Evolutionary conservation across 306 rosid species (phyloP), one percentile per base, ranked within the genome.

Genomic region (Delonix regia): DNA sequence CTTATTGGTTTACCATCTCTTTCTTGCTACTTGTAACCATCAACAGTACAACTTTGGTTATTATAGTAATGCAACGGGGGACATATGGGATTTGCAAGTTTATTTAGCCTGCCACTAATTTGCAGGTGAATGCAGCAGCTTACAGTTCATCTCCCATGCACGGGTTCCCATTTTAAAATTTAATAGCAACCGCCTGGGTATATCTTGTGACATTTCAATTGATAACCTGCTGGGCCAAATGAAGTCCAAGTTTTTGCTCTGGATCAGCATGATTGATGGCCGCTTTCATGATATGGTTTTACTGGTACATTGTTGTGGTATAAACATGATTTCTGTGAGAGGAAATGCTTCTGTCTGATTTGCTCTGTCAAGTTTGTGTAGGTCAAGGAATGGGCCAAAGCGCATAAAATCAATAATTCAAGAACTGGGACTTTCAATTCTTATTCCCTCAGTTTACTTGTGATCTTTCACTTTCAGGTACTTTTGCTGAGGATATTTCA

Each of bases 371-470:
- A 75, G 74, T 78, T 78, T 90, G 71, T 86, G 90, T 86, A 95
- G 99, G 97, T 95, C 57, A 95, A 95, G 86, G 94, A 95, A 85
- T 94, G 99, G 99, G 99, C 97, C 27, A 94, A 90, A 90, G 85
- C 89, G 21, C 95, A 92, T 67, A 86, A 85, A 47, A 92, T 94
- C 62, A 94, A 94, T 82, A 86, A 88, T 81, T 78, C 99, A 49
- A 90, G 55, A 83, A 18, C 76, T 28, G 97, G 99, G 76, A 84
- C 90, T 75, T 88, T 94, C 89, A 92, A 89, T 69, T 94, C 99
- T n/a, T 95, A 89, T 86, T 78, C 99, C 71, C 97, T 95, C 52
- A 60, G 94, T 81, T 82, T 95, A 83, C 97, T 95, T 49, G 97
- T 91, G 77, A 76, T 95, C 67, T 95, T 95, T 83, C 97, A 93